Base-by-base conservation (phyloP, 441 rosid genomes). In the Pelargonium myrrhifolium region DNA sequence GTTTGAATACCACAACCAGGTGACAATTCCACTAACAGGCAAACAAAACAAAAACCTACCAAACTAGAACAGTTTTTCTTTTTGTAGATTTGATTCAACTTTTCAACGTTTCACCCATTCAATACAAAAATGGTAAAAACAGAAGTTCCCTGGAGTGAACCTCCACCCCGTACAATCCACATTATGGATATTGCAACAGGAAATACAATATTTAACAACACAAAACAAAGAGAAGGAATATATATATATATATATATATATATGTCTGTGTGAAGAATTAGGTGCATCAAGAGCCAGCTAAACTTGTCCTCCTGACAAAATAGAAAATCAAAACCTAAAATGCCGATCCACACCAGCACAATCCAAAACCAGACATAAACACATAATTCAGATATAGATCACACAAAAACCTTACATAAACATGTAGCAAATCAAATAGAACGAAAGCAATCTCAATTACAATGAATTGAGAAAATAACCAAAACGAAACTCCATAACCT, bases 341-440 rank as follows among this genome's bases (percentile, higher is more conserved):
- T 20, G 31, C 62, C 12, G 2, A 56, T 20, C 20, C 62, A 17
- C 4, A 14, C 1, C 43, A 63, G 1, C 5, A 35, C 12, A 6
- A 28, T 63, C 22, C 35, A 28, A 12, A 63, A 28, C 14, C 21
- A 8, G 8, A 12, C 5, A 49, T 7, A 35, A 39, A 28, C 18
- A 31, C 65, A 58, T n/a, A 63, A 35, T 58, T 21, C 31, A 58
- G 31, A 43, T 1, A 43, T 26, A 58, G 62, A 58, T 22, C 62
- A 58, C 9, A 24, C 28, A 1, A 58, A 21, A 35, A 3, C 12
- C 18, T 21, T 35, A 26, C 22, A 20, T 28, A 28, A 28, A 28
- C 1, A 28, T 28, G 31, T 3, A 3, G 31, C 31, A 28, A 28
- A 28, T 28, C 2, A 28, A 28, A 28, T 1, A 28, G 3, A 28